Evolutionary conservation across 2,329 filamentous ascomycete genomes (phyloP), one percentile per base, ranked within the genome.

Genomic region (Teratosphaeria gauchensis): DNA sequence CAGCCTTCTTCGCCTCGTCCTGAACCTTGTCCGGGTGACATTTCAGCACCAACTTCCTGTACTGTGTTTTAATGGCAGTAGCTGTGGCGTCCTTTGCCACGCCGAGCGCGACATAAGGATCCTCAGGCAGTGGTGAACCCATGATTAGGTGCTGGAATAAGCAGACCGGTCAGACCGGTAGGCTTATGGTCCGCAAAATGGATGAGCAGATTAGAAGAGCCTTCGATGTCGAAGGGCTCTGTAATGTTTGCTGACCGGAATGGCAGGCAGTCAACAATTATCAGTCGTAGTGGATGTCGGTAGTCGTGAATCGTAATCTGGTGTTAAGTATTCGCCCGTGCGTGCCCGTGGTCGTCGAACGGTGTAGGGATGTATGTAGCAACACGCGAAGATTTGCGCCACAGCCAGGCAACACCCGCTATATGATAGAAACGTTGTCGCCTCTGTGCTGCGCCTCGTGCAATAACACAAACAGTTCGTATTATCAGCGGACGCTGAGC

Each of bases 1-100:
- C 78, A 60, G 84, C 84, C 75, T 94, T 95, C 68, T 88, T 78
- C 16, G 84, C 78, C 56, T 87, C 84, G 68, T 95, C 84, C 65
- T 90, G 86, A 31, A 62, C 58, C 76, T 66, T 81, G 92, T 79
- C 78, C 28, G 61, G 78, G 76, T 99, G 94, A 68, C 91, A 84
- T 73, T 86, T 92, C 60, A 99, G 80, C 6, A 94, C 94, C 58
- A 88, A 84, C 72, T 95, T 96, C 69, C 90, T 87, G 77, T 99
- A 97, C 24, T 92, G 90, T 14, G 84, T 85, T 74, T 95, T 96
- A 77, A 99, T 83, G 69, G 95, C 84, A 61, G 90, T 85, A 38
- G 85, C 77, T 0, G 88, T 88, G 14, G 92, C 91, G 61, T 83
- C 79, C 62, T 84, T 84, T 53, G 87, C 81, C 51, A 99, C 75